Evolutionary conservation across 2,329 filamentous ascomycete species (phyloP), one percentile per base, ranked within the genome.

Genomic region (Penicillium psychrosexuale): DNA sequence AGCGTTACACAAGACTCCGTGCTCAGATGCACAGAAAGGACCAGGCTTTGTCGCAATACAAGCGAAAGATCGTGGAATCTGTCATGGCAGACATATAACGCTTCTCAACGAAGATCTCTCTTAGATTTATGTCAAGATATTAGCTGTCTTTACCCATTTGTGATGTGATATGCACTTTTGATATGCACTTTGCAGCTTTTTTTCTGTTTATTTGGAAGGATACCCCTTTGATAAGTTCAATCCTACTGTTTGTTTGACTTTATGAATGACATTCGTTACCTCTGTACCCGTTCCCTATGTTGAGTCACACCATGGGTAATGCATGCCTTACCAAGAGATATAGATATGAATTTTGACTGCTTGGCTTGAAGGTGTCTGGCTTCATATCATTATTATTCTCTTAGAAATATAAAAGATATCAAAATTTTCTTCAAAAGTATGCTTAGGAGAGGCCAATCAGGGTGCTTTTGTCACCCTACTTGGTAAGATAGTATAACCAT

Each of bases 51-150:
- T 66, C 69, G 1, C 65, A 74, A 39, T 76, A 76, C 50, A 75
- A 75, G 53, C 72, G 73, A 33, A 75, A 69, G 43, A 74, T 76
- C 30, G 64, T 76, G 15, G 72, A 76, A 58, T 74, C 71, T 15
- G 74, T 76, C n/a, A 76, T 76, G 73, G 69, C 70, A 37, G 72
- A 75, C 52, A 68, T 74, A 33, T 75, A 56, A 62, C 9, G 5
- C 17, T 15, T 24, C 3, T 17, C 27, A 39, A 19, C 12, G 15
- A 43, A n/a, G 22, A 30, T 11, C 19, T 13, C 15, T 34, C 8
- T 19, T 47, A n/a, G 9, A 39, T 4, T n/a, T n/a, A 15, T 49
- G 24, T 34, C 13, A 49, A 33, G 37, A 34, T 49, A 8, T 34
- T n/a, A 30, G 44, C 27, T 47, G 8, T 12, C 34, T 33, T 24